Evolutionary conservation across 2,329 filamentous ascomycete species (phyloP).

Genomic region (Aspergillus sp.): DNA sequence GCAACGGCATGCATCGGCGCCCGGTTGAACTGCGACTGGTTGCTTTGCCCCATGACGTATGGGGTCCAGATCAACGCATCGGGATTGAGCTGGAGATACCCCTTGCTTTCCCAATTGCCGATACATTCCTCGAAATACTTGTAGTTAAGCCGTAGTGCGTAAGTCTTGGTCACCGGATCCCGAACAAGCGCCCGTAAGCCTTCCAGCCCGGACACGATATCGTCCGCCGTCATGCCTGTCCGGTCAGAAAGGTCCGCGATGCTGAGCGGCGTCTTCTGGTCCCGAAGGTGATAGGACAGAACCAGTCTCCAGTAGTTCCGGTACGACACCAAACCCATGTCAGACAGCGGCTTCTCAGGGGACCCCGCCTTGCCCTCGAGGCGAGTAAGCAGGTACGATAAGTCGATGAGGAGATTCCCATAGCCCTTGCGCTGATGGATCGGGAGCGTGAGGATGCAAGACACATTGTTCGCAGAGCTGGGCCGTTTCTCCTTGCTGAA

Average conservation of each 20-base stretch:
- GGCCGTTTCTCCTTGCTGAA: slow-evolving; percentile 98
- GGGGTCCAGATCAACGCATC: slow-evolving; percentile 86
- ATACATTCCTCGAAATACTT: slow-evolving; percentile 82
- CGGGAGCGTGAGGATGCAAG: slow-evolving; percentile 88
- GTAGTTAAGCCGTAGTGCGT: slow-evolving; percentile 80
- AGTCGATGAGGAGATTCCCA: slow-evolving; percentile 92
- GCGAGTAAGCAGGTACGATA: slow-evolving; percentile 90
- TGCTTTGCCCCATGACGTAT: slow-evolving; percentile 87
- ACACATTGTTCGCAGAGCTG: slow-evolving; percentile 93
- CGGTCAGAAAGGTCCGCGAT: slow-evolving; percentile 59
- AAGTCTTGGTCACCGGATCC: slow-evolving; percentile 78
- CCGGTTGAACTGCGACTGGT: slow-evolving; percentile 72
- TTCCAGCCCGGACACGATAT: slow-evolving; percentile 89
- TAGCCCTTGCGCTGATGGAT: slow-evolving; percentile 97
- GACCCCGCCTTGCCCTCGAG: slow-evolving; percentile 91
- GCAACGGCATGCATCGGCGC: slow-evolving; percentile 80
- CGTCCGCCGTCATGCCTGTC: slow-evolving; percentile 91
- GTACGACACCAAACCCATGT: slow-evolving; percentile 96
- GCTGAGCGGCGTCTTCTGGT: slow-evolving; percentile 48
- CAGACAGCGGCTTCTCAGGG: slow-evolving; percentile 91
- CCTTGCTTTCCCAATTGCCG: slow-evolving; percentile 77
- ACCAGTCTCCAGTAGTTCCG: slow-evolving; percentile 93
- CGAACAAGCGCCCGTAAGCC: slow-evolving; percentile 79
- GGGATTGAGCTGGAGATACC: slow-evolving; percentile 74
- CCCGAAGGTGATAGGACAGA: slow-evolving; percentile 71